phyloP scores from a whole-genome alignment of 352 stramenopile species.

The Pilasporangium apinafurcum region DNA sequence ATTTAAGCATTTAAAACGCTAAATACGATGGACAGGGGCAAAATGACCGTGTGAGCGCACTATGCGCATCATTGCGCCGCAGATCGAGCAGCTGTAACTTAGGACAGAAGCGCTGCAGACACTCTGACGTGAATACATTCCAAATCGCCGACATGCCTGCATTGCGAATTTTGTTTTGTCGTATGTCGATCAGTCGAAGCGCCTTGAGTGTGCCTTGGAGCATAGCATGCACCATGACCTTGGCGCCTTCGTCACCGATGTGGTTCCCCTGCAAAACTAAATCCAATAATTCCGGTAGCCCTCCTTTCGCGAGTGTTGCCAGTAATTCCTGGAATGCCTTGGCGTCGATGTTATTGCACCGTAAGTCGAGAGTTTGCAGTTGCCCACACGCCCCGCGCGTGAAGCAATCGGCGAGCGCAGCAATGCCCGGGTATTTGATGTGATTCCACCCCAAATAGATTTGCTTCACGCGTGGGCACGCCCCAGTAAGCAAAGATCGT shows the following conservation, averaged over 20 bases:
- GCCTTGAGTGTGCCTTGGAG: conserved; percentile 36
- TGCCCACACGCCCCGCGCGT: conserved; percentile 42
- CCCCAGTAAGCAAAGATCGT: conserved; percentile 52
- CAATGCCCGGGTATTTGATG: conserved; percentile 48
- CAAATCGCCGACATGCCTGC: conserved; percentile 51
- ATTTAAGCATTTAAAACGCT: conserved; percentile 25
- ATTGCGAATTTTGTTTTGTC: conserved; percentile 62
- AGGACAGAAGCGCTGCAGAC: conserved; percentile 38
- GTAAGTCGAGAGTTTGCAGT: conserved; percentile 52
- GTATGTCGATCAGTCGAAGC: conserved; percentile 42
- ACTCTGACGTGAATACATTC: conserved; percentile 59
- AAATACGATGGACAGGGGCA: conserved; percentile 46
- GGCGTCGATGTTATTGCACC: conserved; percentile 54
- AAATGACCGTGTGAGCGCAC: conserved; percentile 39
- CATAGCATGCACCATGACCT: conserved; percentile 46
- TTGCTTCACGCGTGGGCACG: conserved; percentile 47
- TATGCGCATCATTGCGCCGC: conserved; percentile 50
- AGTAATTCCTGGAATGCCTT: conserved; percentile 30
- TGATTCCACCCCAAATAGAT: conserved; percentile 65
- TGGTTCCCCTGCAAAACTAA: conserved; percentile 52
- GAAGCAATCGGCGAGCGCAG: conserved; percentile 46
- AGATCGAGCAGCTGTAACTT: conserved; percentile 62
- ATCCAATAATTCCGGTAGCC: conserved; percentile 40
- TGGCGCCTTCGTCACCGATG: conserved; percentile 50
- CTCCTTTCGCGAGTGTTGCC: conserved; percentile 33